Percentiles rank a stretch among this genome's conserved stretches.
phyloP scores from a whole-genome alignment of 768 basidiomycete species.

The Suillus americanus region DNA sequence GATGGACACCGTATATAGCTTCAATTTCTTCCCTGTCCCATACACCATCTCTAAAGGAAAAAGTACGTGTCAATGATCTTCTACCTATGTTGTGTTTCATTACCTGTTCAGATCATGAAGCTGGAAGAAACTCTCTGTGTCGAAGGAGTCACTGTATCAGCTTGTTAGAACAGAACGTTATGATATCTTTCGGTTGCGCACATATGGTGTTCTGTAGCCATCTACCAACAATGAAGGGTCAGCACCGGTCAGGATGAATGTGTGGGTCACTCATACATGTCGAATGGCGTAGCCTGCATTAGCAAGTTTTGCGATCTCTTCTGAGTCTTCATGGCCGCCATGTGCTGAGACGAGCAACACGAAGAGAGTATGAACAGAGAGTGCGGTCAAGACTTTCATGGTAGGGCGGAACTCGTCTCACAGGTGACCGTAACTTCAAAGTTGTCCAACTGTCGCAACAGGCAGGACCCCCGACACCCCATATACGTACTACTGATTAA shows the following conservation, averaged over 20 bases:
- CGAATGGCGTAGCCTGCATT: constrained; percentile 70
- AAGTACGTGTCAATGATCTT: neutral
- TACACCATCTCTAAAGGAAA: constrained; percentile 60
- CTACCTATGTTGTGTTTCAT: constrained; percentile 16
- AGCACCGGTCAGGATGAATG: constrained; percentile 13
- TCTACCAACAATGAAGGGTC: constrained; percentile 45
- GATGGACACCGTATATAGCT: constrained; percentile 95
- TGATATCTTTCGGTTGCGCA: constrained; percentile 28
- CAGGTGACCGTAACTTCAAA: neutral
- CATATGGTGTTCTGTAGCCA: constrained; percentile 90
- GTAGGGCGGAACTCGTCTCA: constrained; percentile 11
- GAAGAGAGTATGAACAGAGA: constrained; percentile 40
- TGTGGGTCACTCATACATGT: constrained; percentile 66
- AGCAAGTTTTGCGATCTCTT: constrained; percentile 58
- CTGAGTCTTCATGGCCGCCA: constrained; percentile 56
- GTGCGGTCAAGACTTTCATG: constrained; percentile 50
- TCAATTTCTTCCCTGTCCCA: constrained; percentile 91
- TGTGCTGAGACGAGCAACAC: constrained; percentile 46
- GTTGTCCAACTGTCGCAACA: neutral
- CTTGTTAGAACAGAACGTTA: neutral
- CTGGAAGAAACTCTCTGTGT: constrained; percentile 87
- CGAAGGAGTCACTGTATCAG: constrained; percentile 72
- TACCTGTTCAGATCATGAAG: constrained; percentile 91
- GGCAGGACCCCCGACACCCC: neutral
- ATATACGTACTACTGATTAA: neutral